These are phyloP conservation scores for Xylaria venustula DNA, from an alignment of 495 filamentous ascomycete genomes.

Conservation along the genomic window DNA sequence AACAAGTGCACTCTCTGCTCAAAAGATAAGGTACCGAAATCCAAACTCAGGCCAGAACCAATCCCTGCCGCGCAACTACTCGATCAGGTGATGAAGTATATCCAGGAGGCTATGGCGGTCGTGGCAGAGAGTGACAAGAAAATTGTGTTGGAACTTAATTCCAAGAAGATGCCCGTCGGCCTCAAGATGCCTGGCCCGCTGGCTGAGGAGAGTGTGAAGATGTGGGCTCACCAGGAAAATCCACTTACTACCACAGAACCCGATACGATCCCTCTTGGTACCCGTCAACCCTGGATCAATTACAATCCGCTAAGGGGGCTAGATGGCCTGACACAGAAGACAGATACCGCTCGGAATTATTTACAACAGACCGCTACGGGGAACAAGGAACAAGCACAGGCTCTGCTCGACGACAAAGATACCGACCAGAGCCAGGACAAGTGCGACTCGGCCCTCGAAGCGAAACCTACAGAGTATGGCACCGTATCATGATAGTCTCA, in stretches of 20 bases:
- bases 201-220: not conserved
- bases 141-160: not conserved
- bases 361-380: not conserved
- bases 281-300: constrained; percentile 7
- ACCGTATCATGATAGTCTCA: no score
- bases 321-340: not conserved
- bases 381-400: not conserved
- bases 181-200: not conserved
- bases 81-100: not conserved
- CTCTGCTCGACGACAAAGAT: not conserved
- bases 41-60: not conserved
- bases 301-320: constrained; percentile 6
- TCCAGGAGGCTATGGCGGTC: constrained; percentile 6
- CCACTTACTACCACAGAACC: not conserved
- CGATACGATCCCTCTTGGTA: not conserved
- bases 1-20: constrained; percentile 29
- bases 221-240: not conserved
- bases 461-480: not conserved
- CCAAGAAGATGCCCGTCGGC: not conserved
- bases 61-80: constrained; percentile 10
- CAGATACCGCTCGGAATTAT: not conserved
- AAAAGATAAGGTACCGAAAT: constrained; percentile 13
- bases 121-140: constrained; percentile 5
- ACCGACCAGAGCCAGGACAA: not conserved
- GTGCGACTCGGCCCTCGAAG: not conserved